These are phyloP conservation scores for Andrographis paniculata DNA, from an alignment of 305 asterid genomes.

Conservation along the genomic window DNA sequence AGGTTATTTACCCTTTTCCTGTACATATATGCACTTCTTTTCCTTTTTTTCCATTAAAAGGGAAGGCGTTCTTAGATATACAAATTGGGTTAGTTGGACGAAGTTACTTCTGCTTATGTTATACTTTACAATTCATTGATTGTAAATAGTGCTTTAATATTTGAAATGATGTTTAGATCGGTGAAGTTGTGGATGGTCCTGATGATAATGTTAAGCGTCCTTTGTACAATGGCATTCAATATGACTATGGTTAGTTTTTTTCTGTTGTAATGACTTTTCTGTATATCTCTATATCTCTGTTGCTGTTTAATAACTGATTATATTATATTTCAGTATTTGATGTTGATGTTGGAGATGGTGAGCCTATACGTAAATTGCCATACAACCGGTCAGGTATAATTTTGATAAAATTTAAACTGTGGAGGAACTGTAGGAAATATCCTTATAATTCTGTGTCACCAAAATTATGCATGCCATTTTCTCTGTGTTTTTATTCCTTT, in stretches of 20 bases:
- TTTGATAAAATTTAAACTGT: slow-evolving; percentile 11
- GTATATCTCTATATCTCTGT: slow-evolving; percentile 12
- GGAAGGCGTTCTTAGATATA: background rate
- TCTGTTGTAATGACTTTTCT: slow-evolving; percentile 19
- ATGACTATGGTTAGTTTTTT: slow-evolving; percentile 67
- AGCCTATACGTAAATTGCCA: slow-evolving; percentile 86
- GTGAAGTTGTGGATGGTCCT: slow-evolving; percentile 98
- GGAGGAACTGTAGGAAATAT: slow-evolving; percentile 8
- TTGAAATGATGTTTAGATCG: slow-evolving; percentile 47
- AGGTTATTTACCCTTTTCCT: slow-evolving; percentile 35
- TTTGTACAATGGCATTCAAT: slow-evolving; percentile 55
- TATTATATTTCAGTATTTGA: slow-evolving; percentile 64
- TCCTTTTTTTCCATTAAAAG: background rate
- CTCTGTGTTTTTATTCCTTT: slow-evolving; percentile 1
- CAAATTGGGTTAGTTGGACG: background rate
- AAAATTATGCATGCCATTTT: slow-evolving; percentile 10
- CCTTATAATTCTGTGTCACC: slow-evolving; percentile 6
- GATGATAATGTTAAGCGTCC: slow-evolving; percentile 51
- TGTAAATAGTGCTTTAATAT: slow-evolving; percentile 8
- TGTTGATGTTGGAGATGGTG: slow-evolving; percentile 99
- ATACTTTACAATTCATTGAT: slow-evolving; percentile 9
- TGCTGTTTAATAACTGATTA: slow-evolving; percentile 22
- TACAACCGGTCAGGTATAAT: slow-evolving; percentile 81
- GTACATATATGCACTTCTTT: slow-evolving; percentile 2
- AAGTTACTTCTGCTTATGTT: background rate